Evolutionary conservation across 106 monocot genomes (phyloP), one percentile per base, ranked within the genome.

Genomic region (Apostasia shenzhenica): DNA sequence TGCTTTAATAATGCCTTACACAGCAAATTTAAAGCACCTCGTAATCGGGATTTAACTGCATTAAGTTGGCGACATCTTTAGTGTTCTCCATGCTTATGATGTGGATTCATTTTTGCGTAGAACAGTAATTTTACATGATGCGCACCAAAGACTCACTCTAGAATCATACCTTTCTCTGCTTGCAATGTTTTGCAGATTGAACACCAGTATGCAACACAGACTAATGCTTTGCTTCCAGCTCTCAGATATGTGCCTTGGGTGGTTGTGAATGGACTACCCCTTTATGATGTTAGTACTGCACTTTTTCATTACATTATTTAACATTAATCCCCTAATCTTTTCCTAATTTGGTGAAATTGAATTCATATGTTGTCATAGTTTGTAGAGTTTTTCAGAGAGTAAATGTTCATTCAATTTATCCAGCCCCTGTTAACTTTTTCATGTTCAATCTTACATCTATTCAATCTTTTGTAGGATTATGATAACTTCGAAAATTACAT

Each of bases 191-290:
- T 69, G 59, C 80, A 90, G 85, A 73, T 90, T 71, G 80, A 81
- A 67, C 48, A 83, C 40, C 82, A 83, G 66, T 86, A 85, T 76
- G 89, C 80, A 58, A 70, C 74, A 48, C 52, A 86, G 70, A 90
- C 89, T 6, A 68, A 75, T 70, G 74, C 89, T 65, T 78, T 89
- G 66, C 80, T 81, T 43, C 89, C 89, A 1, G 70, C 83, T 53
- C 85, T 81, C 59, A 66, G 14, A 70, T 90, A 69, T 67, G 89
- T 90, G 1, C 89, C 89, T 61, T 90, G 89, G 89, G 77, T 90
- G 39, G 48, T 83, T 3, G 83, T 90, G 6, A 54, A 83, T 65
- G 85, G 85, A 3, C 54, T 78, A 48, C 83, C 89, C 14, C 83
- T 90, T 60, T 80, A 78, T 71, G 85, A 82, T 61, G 89, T 86